Evolutionary conservation across 2,329 filamentous ascomycete species (phyloP), one percentile per base, ranked within the genome.

Genomic region (Allantophomopsis lycopodina): DNA sequence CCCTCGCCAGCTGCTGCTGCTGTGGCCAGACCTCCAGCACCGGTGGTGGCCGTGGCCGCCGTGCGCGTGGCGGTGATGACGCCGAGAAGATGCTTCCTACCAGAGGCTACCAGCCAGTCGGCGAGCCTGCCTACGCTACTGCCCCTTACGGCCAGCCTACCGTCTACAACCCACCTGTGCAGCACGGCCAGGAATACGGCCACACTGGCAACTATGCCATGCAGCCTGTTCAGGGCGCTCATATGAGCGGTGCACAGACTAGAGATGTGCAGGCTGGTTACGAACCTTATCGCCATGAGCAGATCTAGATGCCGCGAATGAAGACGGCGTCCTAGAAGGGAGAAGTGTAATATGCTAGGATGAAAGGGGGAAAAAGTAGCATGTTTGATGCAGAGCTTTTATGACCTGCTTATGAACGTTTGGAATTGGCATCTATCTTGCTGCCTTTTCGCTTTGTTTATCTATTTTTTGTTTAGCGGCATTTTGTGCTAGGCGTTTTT

Each of bases 1-100:
- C 88, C 55, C 76, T 93, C 59, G 85, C 79, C 60, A 73, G 83
- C 53, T 96, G 89, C 79, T 96, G 88, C 76, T 94, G 88, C 69
- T 76, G 23, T 10, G 23, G 23, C 8, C 23, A 28, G 23, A 6
- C 23, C 10, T 72, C 50, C 84, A 85, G 48, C 59, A 56, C 50
- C 36, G 49, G 56, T 46, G 40, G 44, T 45, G 55, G 56, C 46
- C 40, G 44, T 45, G 55, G 45, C 54, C 50, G 47, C 33, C 46
- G 48, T 40, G 35, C 50, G 36, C 45, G 48, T 43, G 11, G 17
- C 14, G 47, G 48, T 14, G 13, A 17, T 36, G 63, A 68, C 43
- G 56, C 53, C 56, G 71, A 76, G 64, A 74, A 76, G 63, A 59
- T 66, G 36, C 50, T 67, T 8, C 59, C 63, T n/a, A 48, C 41